Percentiles rank a stretch among this genome's conserved stretches.
Evolutionary conservation across 805 yeast species (phyloP).

Genomic region (Debaryomyces prosopidis): DNA sequence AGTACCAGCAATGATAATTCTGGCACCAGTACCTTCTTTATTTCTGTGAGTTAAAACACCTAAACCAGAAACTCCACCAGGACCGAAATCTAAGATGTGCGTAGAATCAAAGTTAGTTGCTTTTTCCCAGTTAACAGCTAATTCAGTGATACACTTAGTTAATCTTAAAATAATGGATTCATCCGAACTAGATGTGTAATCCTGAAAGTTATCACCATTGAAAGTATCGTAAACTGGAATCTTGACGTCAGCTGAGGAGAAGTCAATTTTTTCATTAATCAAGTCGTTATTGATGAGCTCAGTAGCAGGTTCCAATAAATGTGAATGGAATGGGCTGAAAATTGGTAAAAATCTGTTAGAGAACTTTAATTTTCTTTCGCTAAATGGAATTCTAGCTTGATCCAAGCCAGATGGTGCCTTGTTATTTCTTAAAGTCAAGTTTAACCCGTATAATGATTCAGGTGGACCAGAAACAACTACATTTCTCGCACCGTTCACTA

Average conservation of each 20-base stretch:
- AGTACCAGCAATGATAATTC: constrained; percentile 92
- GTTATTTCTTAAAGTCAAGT: constrained; percentile 86
- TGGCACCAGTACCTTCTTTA: constrained; percentile 97
- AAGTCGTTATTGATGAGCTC: constrained; percentile 67
- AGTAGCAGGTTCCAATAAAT: constrained; percentile 73
- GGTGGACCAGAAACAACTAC: constrained; percentile 98
- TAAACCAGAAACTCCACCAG: constrained; percentile 96
- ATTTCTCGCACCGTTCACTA: constrained; percentile 94
- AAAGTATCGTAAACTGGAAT: constrained; percentile 92
- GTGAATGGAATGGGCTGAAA: constrained; percentile 96
- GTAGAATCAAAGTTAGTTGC: constrained; percentile 83
- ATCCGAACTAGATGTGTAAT: constrained; percentile 20
- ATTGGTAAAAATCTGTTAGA: constrained; percentile 94
- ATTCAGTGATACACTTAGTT: constrained; percentile 78
- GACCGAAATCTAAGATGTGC: constrained; percentile 95
- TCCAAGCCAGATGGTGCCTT: constrained; percentile 94
- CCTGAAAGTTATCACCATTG: constrained; percentile 77
- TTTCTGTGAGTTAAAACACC: constrained; percentile 96
- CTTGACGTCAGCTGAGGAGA: constrained; percentile 53
- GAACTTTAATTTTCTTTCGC: constrained; percentile 92
- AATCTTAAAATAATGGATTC: constrained; percentile 68
- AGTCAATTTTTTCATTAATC: constrained; percentile 53
- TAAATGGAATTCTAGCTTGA: constrained; percentile 90
- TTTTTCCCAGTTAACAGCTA: constrained; percentile 92
- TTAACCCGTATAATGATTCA: constrained; percentile 93